Base-by-base conservation (phyloP, 192 early-diverging fungal species). In the Thoreauomyces humboldtii region DNA sequence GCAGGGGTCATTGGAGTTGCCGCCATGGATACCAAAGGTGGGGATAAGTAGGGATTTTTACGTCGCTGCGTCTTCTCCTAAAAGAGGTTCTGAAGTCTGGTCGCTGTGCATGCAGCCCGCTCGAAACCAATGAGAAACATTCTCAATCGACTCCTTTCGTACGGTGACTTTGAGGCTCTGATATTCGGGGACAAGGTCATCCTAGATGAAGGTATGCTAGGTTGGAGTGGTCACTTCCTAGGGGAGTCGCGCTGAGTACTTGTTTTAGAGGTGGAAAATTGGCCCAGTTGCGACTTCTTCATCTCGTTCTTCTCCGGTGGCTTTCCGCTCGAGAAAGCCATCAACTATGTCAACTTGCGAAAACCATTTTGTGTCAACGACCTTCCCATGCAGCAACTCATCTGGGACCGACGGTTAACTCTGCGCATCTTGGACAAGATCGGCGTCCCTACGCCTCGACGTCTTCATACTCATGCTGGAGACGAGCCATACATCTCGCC, bases 161-260 rank as follows among this genome's bases (percentile, higher is more conserved):
- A 37, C 42, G 90, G 84, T 1, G 80, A 87, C 36, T 95, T 93
- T 66, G 84, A 90, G 58, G 87, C 90, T 12, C 78, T 95, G 35
- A 89, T 96, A 59, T 96, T 96, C 79, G 94, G 94, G 4, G 94
- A 98, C 72, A 96, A 98, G 72, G 91, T 93, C 9, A 93, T 98
- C 59, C 77, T 96, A 0, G 92, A 98, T 67, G 96, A 98, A 85
- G 85, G 89, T 89, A 22, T 36, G 62, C 5, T 33, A 12, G 29
- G 9, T 46, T 46, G 19, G 5, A 24, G 44, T 46, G 14, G 44
- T 41, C 38, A 12, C 11, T 41, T 9, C 38, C 11, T n/a, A 41
- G n/a, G 11, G 38, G n/a, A 41, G 11, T 41, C 11, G n/a, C 38
- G 9, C 38, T 41, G 38, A 9, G 9, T 41, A n/a, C 38, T 41